Evolutionary conservation across 1,139 yeast species (phyloP).

Genomic region (Pichia sp.): DNA sequence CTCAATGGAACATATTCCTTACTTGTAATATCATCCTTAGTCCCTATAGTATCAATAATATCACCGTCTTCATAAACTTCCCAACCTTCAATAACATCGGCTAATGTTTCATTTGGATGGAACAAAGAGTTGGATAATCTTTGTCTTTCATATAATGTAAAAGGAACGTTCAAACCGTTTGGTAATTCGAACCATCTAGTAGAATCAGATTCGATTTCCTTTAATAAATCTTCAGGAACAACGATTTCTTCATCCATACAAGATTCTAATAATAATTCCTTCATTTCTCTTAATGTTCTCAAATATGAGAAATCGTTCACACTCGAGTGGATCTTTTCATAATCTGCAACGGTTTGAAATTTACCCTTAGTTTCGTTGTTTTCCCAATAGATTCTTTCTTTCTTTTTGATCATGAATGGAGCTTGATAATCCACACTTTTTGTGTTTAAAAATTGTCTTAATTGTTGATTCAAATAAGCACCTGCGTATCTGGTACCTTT

Average conservation of each 20-base stretch:
- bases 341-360: conserved; percentile 28
- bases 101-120: conserved; percentile 46
- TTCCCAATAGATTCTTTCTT: conserved; percentile 33
- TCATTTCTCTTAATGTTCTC: conserved; percentile 55
- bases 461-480: conserved; percentile 48
- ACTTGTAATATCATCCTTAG: conserved; percentile 30
- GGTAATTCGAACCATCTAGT: conserved; percentile 78
- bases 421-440: conserved; percentile 32
- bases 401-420: conserved; percentile 37
- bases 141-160: conserved; percentile 58
- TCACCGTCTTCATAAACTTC: conserved; percentile 31
- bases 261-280: conserved; percentile 47
- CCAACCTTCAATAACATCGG: conserved; percentile 32
- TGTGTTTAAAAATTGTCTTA: conserved; percentile 26
- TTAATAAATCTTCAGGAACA: conserved; percentile 1
- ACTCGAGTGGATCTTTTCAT: conserved; percentile 37
- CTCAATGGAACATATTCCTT: conserved; percentile 73
- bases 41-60: conserved; percentile 26
- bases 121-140: conserved; percentile 74
- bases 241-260: conserved; percentile 25
- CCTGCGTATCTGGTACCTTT: conserved; percentile 71
- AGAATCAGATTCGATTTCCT: conserved; percentile 28
- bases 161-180: conserved; percentile 55
- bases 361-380: conserved; percentile 25
- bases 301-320: conserved; percentile 36